Evolutionary conservation across 2,329 filamentous ascomycete species (phyloP).

Genomic region (Arthrobotrys pseudoclavata): DNA sequence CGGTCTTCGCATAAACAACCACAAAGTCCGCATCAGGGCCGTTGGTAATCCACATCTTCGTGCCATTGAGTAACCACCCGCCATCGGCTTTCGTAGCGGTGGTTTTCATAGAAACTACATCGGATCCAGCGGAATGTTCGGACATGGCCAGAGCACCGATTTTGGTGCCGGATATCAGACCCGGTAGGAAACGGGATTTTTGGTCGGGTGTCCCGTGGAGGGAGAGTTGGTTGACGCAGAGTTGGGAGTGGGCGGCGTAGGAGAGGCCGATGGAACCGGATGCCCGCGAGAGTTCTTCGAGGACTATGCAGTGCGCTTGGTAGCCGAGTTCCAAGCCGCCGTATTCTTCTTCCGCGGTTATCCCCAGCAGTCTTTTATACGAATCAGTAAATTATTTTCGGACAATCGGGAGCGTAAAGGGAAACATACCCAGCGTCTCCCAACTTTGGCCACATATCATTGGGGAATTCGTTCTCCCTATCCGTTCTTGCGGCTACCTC

Average conservation of each 20-base stretch:
- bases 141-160: slow-evolving; percentile 95
- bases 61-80: slow-evolving; percentile 86
- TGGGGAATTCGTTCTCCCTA: slow-evolving; percentile 86
- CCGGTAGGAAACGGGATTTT: slow-evolving; percentile 84
- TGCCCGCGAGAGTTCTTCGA: slow-evolving; percentile 93
- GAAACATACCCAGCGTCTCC: slow-evolving; percentile 80
- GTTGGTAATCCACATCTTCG: slow-evolving; percentile 99
- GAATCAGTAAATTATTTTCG: not conserved
- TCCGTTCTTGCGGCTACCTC: slow-evolving; percentile 87
- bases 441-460: slow-evolving; percentile 92
- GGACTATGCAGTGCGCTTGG: slow-evolving; percentile 93
- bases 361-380: slow-evolving; percentile 79
- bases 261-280: slow-evolving; percentile 85
- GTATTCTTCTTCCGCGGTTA: slow-evolving; percentile 92
- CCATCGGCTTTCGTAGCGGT: slow-evolving; percentile 82
- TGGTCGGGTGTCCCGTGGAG: slow-evolving; percentile 85
- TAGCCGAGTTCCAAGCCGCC: slow-evolving; percentile 93
- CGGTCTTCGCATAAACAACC: slow-evolving; percentile 97
- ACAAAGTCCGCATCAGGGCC: slow-evolving; percentile 92
- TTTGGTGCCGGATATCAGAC: slow-evolving; percentile 81
- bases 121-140: slow-evolving; percentile 88
- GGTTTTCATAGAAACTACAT: slow-evolving; percentile 96
- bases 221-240: slow-evolving; percentile 96
- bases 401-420: slow-evolving; percentile 21
- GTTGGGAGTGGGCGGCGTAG: slow-evolving; percentile 94